Base-by-base conservation (phyloP, 2,329 filamentous ascomycete genomes). In the Fusarium nisikadoi region DNA sequence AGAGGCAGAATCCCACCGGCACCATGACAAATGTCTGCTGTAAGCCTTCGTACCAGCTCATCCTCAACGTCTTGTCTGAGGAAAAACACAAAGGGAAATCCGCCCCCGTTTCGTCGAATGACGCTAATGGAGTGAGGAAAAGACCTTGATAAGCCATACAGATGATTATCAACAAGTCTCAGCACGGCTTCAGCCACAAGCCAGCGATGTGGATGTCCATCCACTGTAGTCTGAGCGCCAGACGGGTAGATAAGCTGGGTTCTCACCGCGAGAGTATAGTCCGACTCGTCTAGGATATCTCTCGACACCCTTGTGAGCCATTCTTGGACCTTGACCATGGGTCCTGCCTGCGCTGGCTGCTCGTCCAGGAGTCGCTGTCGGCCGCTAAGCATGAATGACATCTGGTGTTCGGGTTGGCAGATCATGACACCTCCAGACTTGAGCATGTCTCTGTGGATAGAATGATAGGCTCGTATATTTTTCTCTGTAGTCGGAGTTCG, bases 231-330 rank as follows among this genome's bases (percentile, higher is more conserved):
- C 57, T 88, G 85, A 0, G 82, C 72, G 0, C 89, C 89, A 19
- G 84, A 86, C 0, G 88, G 88, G 54, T 90, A 91, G 19, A 90
- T 88, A 0, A 91, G 80, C 65, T 91, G 88, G 0, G 87, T 89
- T 43, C 84, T 85, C 1, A 87, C 84, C 0, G 85, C 84, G 2
- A 91, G 77, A 0, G 86, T 89, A 57, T 86, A 84, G 69, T 90
- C 88, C 5, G 86, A 91, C 75, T 93, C 91, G 69, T 93, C 91
- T 0, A 93, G 78, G 2, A 93, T 84, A 72, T 93, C 91, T 0
- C 91, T 84, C 5, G 84, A 88, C 8, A 82, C 74, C 3, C 70
- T 71, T 5, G 86, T 80, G 8, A 93, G 77, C 82, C 86, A 88
- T 2, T 80, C 70, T 35, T 92, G 87, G 0, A 84, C 82, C 2